phyloP scores from a whole-genome alignment of 495 filamentous ascomycete genomes.

The Aeminium ludgeri region DNA sequence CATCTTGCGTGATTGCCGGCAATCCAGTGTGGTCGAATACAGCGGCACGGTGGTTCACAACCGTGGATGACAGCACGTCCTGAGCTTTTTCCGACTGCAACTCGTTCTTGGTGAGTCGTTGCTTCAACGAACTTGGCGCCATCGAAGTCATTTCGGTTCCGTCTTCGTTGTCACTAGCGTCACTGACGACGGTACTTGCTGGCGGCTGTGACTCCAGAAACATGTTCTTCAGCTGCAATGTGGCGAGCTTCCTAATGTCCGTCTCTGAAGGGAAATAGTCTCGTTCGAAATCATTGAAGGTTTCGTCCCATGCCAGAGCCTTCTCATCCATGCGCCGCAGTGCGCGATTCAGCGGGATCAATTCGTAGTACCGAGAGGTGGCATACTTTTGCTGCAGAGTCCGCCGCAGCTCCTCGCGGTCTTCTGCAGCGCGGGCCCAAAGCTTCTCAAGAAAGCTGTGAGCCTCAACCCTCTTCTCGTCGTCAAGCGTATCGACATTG shows the following conservation, averaged over 20 bases:
- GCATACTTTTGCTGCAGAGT: constrained; percentile 83
- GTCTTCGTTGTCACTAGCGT: constrained; percentile 11
- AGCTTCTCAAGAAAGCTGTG: constrained; percentile 63
- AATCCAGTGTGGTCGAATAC: background rate
- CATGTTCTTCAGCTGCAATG: constrained; percentile 83
- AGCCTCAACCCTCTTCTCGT: constrained; percentile 67
- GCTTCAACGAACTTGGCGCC: background rate
- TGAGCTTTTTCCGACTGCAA: constrained; percentile 32
- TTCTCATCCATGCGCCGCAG: constrained; percentile 82
- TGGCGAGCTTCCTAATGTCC: constrained; percentile 81
- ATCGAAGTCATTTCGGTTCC: constrained; percentile 3
- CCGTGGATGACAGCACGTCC: constrained; percentile 50
- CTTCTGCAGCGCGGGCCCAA: constrained; percentile 58
- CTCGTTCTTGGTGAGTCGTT: background rate
- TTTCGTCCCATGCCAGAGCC: constrained; percentile 80
- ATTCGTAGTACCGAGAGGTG: constrained; percentile 85
- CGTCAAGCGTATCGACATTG: constrained; percentile 74
- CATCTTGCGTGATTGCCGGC: background rate
- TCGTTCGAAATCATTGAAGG: constrained; percentile 76
- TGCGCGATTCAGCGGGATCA: constrained; percentile 79
- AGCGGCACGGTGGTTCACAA: constrained; percentile 40
- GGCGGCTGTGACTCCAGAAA: constrained; percentile 48
- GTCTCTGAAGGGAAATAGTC: constrained; percentile 95
- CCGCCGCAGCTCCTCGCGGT: constrained; percentile 51
- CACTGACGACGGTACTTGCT: constrained; percentile 8